Evolutionary conservation across 306 rosid genomes (phyloP), one percentile per base, ranked within the genome.

Genomic region (Pterocarpus macrocarpus): DNA sequence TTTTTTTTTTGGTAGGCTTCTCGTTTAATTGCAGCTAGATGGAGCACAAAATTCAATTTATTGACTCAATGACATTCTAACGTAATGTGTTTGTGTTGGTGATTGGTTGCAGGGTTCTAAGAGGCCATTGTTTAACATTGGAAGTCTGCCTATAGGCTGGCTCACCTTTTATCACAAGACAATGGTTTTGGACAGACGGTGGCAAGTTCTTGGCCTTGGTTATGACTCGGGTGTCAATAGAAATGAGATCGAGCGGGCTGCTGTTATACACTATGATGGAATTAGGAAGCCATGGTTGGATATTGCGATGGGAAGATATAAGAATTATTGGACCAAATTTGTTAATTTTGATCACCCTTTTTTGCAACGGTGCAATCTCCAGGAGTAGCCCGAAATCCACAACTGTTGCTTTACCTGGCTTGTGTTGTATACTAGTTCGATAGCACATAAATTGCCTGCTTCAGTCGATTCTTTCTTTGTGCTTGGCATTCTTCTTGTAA

Each of bases 271-370:
- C 86, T 96, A 82, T 11, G 89, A 96, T 65, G 99, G 99, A 79
- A 87, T 90, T 44, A 88, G 93, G 88, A 96, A 96, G 85, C 99
- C 99, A 3, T 96, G 99, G 99, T 69, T 92, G 83, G 99, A 96
- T 55, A 85, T 94, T 66, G 95, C 88, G 8, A 58, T 89, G 77
- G 95, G 89, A 69, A 89, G 88, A 82, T 90, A 94, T 82, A 94
- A 79, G 81, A 73, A 75, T 70, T 92, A 90, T 69, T 96, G 99
- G 99, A 87, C 78, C 83, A 91, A 85, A 84, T 81, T 81, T 82
- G 74, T 94, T 35, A 84, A 88, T 61, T 90, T 85, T 61, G 91
- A 90, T 59, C 84, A 75, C 81, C 90, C 91, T 72, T 70, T 92
- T 78, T 83, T 96, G 92, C 92, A 82, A 80, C 92, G 88, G 55